Conservation (phyloP, 129 eudicot genomes). For the Centella asiatica region DNA sequence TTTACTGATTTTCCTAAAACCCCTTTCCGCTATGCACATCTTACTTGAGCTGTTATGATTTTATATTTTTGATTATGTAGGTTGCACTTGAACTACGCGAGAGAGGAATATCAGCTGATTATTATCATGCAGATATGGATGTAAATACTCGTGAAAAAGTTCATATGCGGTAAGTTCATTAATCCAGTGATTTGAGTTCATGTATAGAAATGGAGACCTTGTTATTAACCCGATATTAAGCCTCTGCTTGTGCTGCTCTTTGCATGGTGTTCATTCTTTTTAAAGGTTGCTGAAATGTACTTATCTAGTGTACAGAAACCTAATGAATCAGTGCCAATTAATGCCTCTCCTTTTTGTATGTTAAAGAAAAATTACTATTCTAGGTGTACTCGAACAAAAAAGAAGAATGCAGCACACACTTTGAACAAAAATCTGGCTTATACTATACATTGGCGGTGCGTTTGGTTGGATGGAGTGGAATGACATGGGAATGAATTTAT, state of each 20-base stretch:
- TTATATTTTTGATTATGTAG: constrained; percentile 36
- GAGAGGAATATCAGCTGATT: constrained; percentile 80
- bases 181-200: constrained; percentile 3
- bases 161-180: constrained; percentile 54
- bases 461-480: too few relatives aligned
- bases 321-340: not conserved
- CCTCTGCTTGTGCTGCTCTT: not conserved
- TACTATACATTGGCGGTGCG: too few relatives aligned
- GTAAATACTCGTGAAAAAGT: constrained; percentile 75
- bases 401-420: too few relatives aligned
- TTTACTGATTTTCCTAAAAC: too few relatives aligned
- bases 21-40: not conserved
- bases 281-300: not conserved
- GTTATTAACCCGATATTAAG: not conserved
- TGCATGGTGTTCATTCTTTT: not conserved
- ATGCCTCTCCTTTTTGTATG: not conserved
- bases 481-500: too few relatives aligned
- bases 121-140: constrained; percentile 98
- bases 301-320: not conserved
- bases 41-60: constrained; percentile 2
- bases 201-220: not conserved
- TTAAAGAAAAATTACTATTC: too few relatives aligned
- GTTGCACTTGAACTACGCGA: constrained; percentile 85
- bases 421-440: too few relatives aligned
- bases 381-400: too few relatives aligned